Percentiles rank a stretch among this genome's conserved stretches.
Conservation (phyloP, 352 stramenopile species). For the Phytophthora colocasiae region DNA sequence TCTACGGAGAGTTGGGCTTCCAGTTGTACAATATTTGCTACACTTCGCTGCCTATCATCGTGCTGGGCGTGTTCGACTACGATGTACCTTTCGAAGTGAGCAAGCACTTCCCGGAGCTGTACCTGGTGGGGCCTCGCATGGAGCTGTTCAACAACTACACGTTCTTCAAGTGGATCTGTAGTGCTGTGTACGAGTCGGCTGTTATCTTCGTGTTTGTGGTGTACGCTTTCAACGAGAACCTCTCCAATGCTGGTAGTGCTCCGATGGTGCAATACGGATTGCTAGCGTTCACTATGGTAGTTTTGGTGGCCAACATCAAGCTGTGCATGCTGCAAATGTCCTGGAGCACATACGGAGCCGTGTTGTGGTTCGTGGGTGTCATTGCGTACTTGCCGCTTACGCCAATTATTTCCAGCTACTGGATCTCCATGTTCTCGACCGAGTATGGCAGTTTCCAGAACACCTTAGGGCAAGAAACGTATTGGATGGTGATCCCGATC, state of each 20-base stretch:
- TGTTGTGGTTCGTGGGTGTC: slow-evolving; percentile 71
- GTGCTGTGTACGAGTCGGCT: slow-evolving; percentile 70
- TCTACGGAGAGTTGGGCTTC: slow-evolving; percentile 81
- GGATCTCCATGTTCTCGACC: slow-evolving; percentile 62
- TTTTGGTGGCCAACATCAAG: slow-evolving; percentile 96
- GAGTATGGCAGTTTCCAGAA: slow-evolving; percentile 84
- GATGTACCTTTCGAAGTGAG: slow-evolving; percentile 76
- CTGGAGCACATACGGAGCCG: slow-evolving; percentile 57
- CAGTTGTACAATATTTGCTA: slow-evolving; percentile 95
- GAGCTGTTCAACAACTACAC: slow-evolving; percentile 86
- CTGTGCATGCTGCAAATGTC: slow-evolving; percentile 83
- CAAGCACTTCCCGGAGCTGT: slow-evolving; percentile 78
- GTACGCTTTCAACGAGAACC: slow-evolving; percentile 77
- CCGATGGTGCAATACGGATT: slow-evolving; percentile 93
- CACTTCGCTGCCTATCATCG: slow-evolving; percentile 92
- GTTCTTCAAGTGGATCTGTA: slow-evolving; percentile 89
- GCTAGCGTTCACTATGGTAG: slow-evolving; percentile 93
- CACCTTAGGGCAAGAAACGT: slow-evolving; percentile 63
- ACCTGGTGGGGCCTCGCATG: slow-evolving; percentile 74
- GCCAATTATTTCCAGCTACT: slow-evolving; percentile 70
- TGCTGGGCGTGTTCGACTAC: slow-evolving; percentile 81
- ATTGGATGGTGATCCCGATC: slow-evolving; percentile 78
- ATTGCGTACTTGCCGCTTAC: slow-evolving; percentile 71
- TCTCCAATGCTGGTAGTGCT: slow-evolving; percentile 85
- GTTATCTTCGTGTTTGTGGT: slow-evolving; percentile 78